Evolutionary conservation across 805 yeast genomes (phyloP), one percentile per base, ranked within the genome.

Genomic region (Saturnispora galanensis): DNA sequence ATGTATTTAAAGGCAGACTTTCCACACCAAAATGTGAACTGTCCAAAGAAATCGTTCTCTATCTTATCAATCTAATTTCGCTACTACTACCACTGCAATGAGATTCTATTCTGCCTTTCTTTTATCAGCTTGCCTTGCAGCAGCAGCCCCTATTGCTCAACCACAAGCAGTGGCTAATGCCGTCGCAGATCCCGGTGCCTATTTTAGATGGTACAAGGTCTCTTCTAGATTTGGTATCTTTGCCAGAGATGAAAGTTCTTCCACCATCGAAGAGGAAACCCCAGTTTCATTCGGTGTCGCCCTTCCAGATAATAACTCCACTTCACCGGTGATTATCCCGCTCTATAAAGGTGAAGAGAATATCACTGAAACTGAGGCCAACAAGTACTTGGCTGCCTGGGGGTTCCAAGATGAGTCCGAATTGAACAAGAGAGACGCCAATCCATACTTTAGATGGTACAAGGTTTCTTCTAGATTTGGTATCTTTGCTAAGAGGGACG

Each of bases 161-260:
- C 37, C 45, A 15, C 31, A 42, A 37, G 37, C 45, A 2, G 26
- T 34, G n/a, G 43, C 43, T 26, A 12, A 30, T 34, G 38, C 38
- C n/a, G 18, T 34, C 10, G 13, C 44, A 15, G 39, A 12, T 12
- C 36, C 42, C 7, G 31, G 32, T 12, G 36, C 42, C 12, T 35
- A 28, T 31, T 41, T 42, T 18, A 42, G 45, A 37, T 42, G 45
- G 45, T 42, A 29, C 32, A 17, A 37, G 16, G 45, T 37, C 32
- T 37, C 45, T 18, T 37, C 37, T 31, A 42, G 32, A 42, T 42
- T 42, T 37, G 45, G 45, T 11, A 42, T 42, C 13, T 42, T 42
- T 21, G 45, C 45, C 12, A 42, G 45, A 32, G 45, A 37, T 31
- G 39, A 35, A 9, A 12, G 6, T n/a, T 31, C 40, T 3, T 5